Evolutionary conservation across 768 basidiomycete species (phyloP).

Genomic region (Suillus decipiens): DNA sequence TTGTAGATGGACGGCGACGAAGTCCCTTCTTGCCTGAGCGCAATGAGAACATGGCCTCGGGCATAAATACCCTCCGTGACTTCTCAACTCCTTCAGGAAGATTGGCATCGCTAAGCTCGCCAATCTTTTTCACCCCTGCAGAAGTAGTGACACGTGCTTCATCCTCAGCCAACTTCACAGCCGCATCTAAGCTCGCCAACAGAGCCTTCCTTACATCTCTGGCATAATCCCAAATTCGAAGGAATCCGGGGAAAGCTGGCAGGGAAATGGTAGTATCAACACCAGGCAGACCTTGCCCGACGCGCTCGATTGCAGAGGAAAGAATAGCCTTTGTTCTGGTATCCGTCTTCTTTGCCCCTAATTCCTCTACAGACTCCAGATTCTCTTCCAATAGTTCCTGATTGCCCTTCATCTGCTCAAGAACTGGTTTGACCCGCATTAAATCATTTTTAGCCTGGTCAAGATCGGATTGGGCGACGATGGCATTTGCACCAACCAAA

Average conservation of each 20-base stretch:
- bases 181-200: slow-evolving; percentile 79
- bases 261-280: slow-evolving; percentile 51
- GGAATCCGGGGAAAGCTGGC: slow-evolving; percentile 82
- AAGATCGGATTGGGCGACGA: slow-evolving; percentile 81
- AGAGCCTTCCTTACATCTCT: slow-evolving; percentile 74
- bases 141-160: slow-evolving; percentile 74
- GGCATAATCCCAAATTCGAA: slow-evolving; percentile 85
- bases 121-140: slow-evolving; percentile 64
- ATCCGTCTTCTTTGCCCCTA: slow-evolving; percentile 54
- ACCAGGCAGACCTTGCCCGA: slow-evolving; percentile 75
- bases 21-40: slow-evolving; percentile 43
- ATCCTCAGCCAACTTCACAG: slow-evolving; percentile 78
- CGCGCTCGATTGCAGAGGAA: slow-evolving; percentile 67
- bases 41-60: slow-evolving; percentile 94
- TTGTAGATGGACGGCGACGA: slow-evolving; percentile 37
- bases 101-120: slow-evolving; percentile 70
- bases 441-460: slow-evolving; percentile 72
- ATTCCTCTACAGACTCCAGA: slow-evolving; percentile 80
- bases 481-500: slow-evolving; percentile 81
- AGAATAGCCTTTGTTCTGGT: slow-evolving; percentile 61
- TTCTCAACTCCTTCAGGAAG: slow-evolving; percentile 83
- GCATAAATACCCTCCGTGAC: slow-evolving; percentile 83
- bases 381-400: slow-evolving; percentile 76
- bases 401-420: slow-evolving; percentile 83
- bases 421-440: slow-evolving; percentile 67